A percentile compares a stretch with the other conserved stretches of the same genome.
Evolutionary conservation across 108 stramenopile species (phyloP).

Genomic region (Cyclostephanos tholiformis): DNA sequence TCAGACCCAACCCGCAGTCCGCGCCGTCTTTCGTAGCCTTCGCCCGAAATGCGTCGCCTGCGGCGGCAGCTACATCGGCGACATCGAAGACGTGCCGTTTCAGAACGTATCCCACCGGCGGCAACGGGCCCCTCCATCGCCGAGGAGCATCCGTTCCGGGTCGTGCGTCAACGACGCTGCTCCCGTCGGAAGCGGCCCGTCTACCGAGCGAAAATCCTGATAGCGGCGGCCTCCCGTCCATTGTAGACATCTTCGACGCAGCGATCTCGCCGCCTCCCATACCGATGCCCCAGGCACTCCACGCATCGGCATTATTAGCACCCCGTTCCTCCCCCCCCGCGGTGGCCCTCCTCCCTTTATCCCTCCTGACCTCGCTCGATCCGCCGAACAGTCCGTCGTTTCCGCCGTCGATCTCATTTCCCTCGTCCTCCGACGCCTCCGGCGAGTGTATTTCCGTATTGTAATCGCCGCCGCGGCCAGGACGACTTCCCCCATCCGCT

Average conservation of each 20-base stretch:
- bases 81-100: constrained; percentile 40
- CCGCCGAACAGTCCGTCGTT: not conserved
- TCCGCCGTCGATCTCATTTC: constrained; percentile 11
- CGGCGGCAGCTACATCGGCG: not conserved
- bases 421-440: constrained; percentile 49
- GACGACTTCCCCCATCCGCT: not conserved
- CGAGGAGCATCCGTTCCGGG: not conserved
- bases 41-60: not conserved
- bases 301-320: constrained; percentile 27
- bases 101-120: constrained; percentile 45
- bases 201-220: constrained; percentile 36
- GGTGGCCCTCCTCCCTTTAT: not conserved
- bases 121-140: constrained; percentile 41
- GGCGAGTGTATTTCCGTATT: constrained; percentile 45
- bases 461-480: constrained; percentile 22
- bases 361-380: not conserved
- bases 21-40: constrained; percentile 6
- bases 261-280: not conserved
- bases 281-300: constrained; percentile 46
- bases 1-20: constrained; percentile 42
- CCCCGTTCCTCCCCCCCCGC: not conserved
- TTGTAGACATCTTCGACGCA: constrained; percentile 6
- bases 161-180: not conserved
- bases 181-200: not conserved
- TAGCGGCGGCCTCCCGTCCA: constrained; percentile 45